Evolutionary conservation across 2,329 filamentous ascomycete species (phyloP).

Genomic region (Lasiodiplodia theobromae): DNA sequence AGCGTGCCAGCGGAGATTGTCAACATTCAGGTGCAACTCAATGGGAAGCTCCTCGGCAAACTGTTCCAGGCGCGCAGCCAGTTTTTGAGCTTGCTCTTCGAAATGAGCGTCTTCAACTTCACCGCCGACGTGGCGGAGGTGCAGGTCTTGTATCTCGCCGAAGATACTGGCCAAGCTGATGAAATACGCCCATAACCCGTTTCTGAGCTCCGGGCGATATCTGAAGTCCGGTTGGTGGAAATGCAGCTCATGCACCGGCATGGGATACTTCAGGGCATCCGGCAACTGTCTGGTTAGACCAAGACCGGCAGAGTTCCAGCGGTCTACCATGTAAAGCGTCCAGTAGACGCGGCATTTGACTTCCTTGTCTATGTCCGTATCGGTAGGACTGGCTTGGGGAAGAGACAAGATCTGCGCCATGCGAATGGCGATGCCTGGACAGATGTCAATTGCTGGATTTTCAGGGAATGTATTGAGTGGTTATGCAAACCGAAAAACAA

Average conservation of each 20-base stretch:
- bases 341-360: conserved; percentile 49
- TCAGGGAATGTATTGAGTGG: not conserved
- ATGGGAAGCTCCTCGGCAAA: conserved; percentile 24
- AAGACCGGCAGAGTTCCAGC: conserved; percentile 49
- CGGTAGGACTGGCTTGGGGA: conserved; percentile 1
- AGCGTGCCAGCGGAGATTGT: conserved; percentile 50
- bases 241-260: conserved; percentile 48
- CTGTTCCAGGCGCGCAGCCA: conserved; percentile 11
- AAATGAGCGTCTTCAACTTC: conserved; percentile 27
- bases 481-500: conserved; percentile 45
- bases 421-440: conserved; percentile 30
- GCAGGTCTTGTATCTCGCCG: conserved; percentile 51
- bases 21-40: conserved; percentile 23
- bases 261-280: conserved; percentile 33
- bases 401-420: conserved; percentile 30
- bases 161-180: conserved; percentile 50
- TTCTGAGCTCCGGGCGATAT: conserved; percentile 37
- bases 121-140: conserved; percentile 40
- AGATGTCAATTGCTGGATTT: not conserved
- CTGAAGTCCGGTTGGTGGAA: conserved; percentile 40
- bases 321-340: conserved; percentile 52
- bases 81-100: conserved; percentile 15
- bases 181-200: conserved; percentile 51
- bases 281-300: conserved; percentile 44
- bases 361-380: conserved; percentile 44